These are phyloP conservation scores for Mortierella sp. DNA, from an alignment of 371 early-diverging fungal species.

Conservation along the genomic window DNA sequence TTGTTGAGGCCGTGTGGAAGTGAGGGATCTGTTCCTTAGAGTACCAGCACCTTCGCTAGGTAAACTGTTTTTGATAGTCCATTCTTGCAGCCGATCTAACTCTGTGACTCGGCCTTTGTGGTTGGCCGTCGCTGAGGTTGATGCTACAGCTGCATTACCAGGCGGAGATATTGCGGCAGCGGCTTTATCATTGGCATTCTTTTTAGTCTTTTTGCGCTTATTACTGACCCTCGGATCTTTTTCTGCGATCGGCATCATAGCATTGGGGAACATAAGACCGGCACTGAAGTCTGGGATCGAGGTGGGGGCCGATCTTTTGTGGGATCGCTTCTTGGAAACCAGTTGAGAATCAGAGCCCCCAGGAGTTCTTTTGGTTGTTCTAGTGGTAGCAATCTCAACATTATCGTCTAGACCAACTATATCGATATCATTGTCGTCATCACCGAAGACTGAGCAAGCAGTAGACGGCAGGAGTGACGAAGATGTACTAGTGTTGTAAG, in stretches of 20 bases:
- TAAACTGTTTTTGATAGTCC: slow-evolving; percentile 24
- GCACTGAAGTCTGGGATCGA: not conserved
- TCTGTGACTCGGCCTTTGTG: slow-evolving; percentile 1
- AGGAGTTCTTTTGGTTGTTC: not conserved
- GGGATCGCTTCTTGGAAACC: not conserved
- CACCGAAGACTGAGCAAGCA: slow-evolving; percentile 9
- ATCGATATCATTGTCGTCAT: slow-evolving; percentile 4
- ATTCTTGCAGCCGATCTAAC: slow-evolving; percentile 14
- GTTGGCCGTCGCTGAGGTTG: not conserved
- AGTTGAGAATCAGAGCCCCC: not conserved
- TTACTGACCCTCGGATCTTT: not conserved
- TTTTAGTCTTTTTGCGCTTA: not conserved
- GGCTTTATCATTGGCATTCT: not conserved
- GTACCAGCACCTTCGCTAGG: slow-evolving; percentile 1
- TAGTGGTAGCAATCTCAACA: not conserved
- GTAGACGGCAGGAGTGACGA: slow-evolving; percentile 8
- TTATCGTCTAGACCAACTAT: not conserved
- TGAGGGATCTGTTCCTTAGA: not conserved
- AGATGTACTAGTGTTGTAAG: not conserved
- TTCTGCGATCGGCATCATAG: not conserved
- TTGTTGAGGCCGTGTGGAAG: not conserved
- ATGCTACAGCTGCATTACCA: not conserved
- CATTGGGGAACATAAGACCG: not conserved
- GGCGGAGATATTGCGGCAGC: not conserved
- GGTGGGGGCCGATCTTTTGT: not conserved